Conservation (phyloP, 2,329 filamentous ascomycete genomes). For the Colletotrichum euphorbiae region DNA sequence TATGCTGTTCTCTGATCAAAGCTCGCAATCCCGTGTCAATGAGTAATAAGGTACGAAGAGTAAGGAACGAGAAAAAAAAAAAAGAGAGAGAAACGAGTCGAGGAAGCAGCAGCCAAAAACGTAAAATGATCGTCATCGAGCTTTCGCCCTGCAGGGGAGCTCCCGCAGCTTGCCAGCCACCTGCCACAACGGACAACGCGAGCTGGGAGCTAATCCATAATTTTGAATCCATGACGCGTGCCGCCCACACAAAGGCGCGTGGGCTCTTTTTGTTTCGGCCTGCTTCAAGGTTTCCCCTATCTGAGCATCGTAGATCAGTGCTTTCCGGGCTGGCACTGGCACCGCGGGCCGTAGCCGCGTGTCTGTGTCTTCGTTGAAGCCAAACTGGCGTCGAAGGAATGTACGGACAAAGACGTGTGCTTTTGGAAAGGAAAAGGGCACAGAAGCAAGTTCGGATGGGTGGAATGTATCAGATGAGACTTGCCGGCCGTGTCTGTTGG, state of each 20-base stretch:
- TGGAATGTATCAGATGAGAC: conserved; percentile 22
- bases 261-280: neutral
- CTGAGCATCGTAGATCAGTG: neutral
- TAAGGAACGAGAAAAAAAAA: no score
- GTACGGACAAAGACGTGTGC: neutral
- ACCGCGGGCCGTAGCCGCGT: neutral
- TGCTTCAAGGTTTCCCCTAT: neutral
- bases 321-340: neutral
- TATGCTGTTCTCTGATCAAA: no score
- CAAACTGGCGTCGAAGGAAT: neutral
- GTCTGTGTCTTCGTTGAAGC: neutral
- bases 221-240: conserved; percentile 7
- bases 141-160: conserved; percentile 5
- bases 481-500: neutral
- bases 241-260: neutral
- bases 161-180: conserved; percentile 2
- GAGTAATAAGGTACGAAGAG: no score
- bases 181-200: conserved; percentile 5
- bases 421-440: neutral
- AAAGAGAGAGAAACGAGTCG: no score
- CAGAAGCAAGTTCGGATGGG: conserved; percentile 12
- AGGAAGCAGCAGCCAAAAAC: no score
- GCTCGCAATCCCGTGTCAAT: no score
- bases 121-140: conserved; percentile 9
- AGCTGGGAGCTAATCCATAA: conserved; percentile 9